Evolutionary conservation across 805 yeast species (phyloP).

Genomic region (Starmerella riodocensis): DNA sequence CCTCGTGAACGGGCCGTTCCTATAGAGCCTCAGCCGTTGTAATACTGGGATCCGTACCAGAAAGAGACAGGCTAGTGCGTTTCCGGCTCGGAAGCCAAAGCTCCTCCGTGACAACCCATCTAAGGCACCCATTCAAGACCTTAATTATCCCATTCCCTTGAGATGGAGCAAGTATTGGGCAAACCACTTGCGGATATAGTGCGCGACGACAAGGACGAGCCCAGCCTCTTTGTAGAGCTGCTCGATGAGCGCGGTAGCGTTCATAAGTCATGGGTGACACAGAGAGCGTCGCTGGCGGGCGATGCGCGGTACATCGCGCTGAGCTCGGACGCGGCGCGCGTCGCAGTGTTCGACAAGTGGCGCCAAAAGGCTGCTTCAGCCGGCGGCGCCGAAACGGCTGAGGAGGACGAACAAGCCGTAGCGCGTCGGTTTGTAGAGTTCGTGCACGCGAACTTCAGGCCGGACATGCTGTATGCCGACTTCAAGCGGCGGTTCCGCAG

Average conservation of each 20-base stretch:
- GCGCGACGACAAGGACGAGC: conserved; percentile 5
- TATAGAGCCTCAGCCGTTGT: too few species aligned
- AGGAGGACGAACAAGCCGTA: not conserved
- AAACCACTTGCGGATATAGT: conserved; percentile 1
- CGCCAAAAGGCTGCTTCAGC: conserved; percentile 18
- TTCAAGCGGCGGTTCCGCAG: conserved; percentile 30
- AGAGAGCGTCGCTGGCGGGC: conserved; percentile 30
- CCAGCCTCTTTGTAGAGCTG: conserved; percentile 27
- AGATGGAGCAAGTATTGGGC: not conserved
- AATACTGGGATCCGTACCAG: too few species aligned
- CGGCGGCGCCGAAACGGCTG: not conserved
- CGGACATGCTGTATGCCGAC: conserved; percentile 29
- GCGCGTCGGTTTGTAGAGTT: conserved; percentile 22
- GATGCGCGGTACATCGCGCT: conserved; percentile 33
- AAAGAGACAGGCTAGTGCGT: too few species aligned
- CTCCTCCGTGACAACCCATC: too few species aligned
- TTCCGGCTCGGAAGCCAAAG: too few species aligned
- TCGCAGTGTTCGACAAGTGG: conserved; percentile 38
- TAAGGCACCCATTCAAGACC: too few species aligned
- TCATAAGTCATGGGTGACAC: conserved; percentile 37
- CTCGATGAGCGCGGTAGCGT: conserved; percentile 32
- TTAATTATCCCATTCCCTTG: too few species aligned
- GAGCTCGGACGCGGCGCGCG: conserved; percentile 28
- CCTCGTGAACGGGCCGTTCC: too few species aligned
- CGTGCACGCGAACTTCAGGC: conserved; percentile 22